Evolutionary conservation across 2,329 filamentous ascomycete species (phyloP).

Genomic region (Pseudopyricularia javanii): DNA sequence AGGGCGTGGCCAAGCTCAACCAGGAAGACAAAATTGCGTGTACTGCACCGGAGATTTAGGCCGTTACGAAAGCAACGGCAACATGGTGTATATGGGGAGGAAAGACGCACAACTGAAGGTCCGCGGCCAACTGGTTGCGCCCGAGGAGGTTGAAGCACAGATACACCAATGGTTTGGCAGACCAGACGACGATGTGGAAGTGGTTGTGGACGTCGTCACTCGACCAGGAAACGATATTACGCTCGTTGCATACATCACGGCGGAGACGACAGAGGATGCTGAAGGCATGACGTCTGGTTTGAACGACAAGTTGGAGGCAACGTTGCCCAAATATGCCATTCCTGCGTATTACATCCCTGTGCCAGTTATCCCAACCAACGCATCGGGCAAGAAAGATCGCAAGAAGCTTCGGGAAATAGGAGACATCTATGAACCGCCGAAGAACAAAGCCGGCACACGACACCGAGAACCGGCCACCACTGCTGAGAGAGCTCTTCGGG

Average conservation of each 20-base stretch:
- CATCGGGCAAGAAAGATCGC: conserved; percentile 36
- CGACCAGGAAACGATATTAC: conserved; percentile 9
- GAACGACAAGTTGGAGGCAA: conserved; percentile 17
- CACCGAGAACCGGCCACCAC: background rate
- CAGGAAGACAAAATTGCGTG: background rate
- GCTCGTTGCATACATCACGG: conserved; percentile 8
- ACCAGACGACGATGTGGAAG: conserved; percentile 9
- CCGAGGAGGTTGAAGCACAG: conserved; percentile 11
- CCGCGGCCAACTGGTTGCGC: conserved; percentile 38
- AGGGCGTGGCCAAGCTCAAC: background rate
- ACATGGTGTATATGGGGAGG: conserved; percentile 28
- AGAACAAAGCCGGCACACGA: background rate
- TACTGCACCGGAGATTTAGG: conserved; percentile 28
- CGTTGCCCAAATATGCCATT: conserved; percentile 32
- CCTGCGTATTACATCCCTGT: conserved; percentile 33
- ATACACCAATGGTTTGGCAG: background rate
- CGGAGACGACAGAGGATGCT: background rate
- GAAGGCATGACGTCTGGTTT: conserved; percentile 17
- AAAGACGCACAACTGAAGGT: conserved; percentile 45
- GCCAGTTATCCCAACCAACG: conserved; percentile 28
- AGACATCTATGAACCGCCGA: conserved; percentile 6
- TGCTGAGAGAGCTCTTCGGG: background rate
- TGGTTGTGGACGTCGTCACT: conserved; percentile 16
- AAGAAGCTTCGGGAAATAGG: conserved; percentile 33
- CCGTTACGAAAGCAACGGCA: conserved; percentile 19